Evolutionary conservation across 2,329 filamentous ascomycete genomes (phyloP), one percentile per base, ranked within the genome.

Genomic region (Trichoderma endophyticum): DNA sequence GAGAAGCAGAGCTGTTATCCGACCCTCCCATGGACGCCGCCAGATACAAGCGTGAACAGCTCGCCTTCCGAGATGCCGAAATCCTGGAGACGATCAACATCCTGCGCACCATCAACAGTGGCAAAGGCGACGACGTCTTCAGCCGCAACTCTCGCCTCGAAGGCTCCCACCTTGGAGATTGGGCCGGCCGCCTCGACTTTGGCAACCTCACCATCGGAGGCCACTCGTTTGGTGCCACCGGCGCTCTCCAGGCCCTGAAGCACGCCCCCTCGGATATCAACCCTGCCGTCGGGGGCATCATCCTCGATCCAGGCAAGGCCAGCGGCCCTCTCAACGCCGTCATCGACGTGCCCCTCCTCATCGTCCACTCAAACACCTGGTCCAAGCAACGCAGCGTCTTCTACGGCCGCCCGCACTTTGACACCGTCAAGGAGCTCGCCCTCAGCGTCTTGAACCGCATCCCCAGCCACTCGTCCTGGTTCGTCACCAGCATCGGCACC

Each of bases 291-390:
- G 89, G 86, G 3, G 90, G 84, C 24, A 86, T 92, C 73, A 84
- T 89, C 64, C 84, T 92, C 34, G 90, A 92, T 77, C 90, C 90
- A 0, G 90, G 90, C 67, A 92, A 92, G 78, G 81, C 82, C 2
- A 89, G 86, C 73, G 90, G 90, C 0, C 87, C 83, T 0, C 82
- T 92, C 12, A 92, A 92, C 79, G 78, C 83, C 72, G 84, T 90
- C 54, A 83, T 91, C 73, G 76, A 83, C 34, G 86, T 90, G 1
- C 89, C 90, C 1, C 78, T 89, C 3, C 80, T 92, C 61, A 82
- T 92, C 32, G 82, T 92, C 51, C 88, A 92, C 80, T 91, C 89
- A 62, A 85, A 89, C 73, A 87, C 89, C 8, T 92, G 90, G 90
- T 91, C 88, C 39, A 43, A 54, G 39, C 81, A 82, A n/a, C 79